Evolutionary conservation across 202 grass and related monocot species (phyloP), one percentile per base, ranked within the genome.

Genomic region (Sporobolus alterniflorus): DNA sequence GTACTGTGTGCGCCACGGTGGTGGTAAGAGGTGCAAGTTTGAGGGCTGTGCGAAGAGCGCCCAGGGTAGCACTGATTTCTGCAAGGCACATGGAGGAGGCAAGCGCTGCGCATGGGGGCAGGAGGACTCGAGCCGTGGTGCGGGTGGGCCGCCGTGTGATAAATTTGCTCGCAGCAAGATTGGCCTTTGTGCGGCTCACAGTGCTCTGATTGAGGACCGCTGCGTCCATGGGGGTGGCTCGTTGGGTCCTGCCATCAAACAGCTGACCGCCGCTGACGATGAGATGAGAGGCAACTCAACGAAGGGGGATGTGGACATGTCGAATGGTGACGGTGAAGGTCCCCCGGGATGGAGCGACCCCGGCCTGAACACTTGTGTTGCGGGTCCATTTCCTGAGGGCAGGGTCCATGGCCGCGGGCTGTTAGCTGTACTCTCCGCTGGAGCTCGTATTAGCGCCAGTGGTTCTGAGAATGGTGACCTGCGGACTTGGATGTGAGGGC

Each of bases 21-120:
- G 90, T 16, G 90, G 90, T 36, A 96, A 87, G 77, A 57, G 93
- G n/a, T 93, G 90, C 86, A 85, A 66, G 73, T 77, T 60, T 33
- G 66, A 74, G 39, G 90, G 81, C 11, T 96, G 93, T 52, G 80
- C 55, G 9, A 96, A 91, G 69, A 96, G 93, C 24, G 93, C 93
- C 2, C 90, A 96, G 69, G 88, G 93, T 63, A 91, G 93, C 74
- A 93, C 88, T 39, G 88, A 91, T 87, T 96, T 91, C 59, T 93
- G 93, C 47, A 91, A 93, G 73, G 90, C 85, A 4, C 93, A 96
- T 71, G 93, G 90, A 6, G 88, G 90, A 80, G 90, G 86, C 40
- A 93, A 87, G 70, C 78, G 80, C 46, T 96, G 90, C 54, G 64
- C 67, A 20, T 93, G 90, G 90, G 76, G 83, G 20, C 84, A 86